phyloP scores from a whole-genome alignment of 2,329 filamentous ascomycete genomes.

The Ascochyta fabae region DNA sequence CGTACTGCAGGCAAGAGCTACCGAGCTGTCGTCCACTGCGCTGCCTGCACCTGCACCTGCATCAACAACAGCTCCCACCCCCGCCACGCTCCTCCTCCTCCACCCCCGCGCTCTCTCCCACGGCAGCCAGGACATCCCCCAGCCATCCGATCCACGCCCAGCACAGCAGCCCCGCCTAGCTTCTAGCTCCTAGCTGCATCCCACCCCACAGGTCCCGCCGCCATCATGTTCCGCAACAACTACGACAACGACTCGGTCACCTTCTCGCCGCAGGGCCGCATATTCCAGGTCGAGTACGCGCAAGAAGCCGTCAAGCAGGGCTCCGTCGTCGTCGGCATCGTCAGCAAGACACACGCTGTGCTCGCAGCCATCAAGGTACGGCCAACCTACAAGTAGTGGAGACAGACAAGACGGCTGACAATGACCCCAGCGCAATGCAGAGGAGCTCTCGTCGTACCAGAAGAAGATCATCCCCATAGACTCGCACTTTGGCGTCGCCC shows the following conservation, averaged over 20 bases:
- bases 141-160: background rate
- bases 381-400: background rate
- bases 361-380: conserved; percentile 93
- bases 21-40: conserved; percentile 34
- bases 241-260: conserved; percentile 99
- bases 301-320: conserved; percentile 99
- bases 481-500: conserved; percentile 92
- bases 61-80: conserved; percentile 25
- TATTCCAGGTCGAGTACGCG: conserved; percentile 99
- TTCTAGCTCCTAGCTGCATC: background rate
- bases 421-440: conserved; percentile 82
- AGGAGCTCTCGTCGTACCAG: conserved; percentile 99
- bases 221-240: conserved; percentile 97
- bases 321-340: conserved; percentile 94
- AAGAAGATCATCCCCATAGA: conserved; percentile 99
- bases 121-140: background rate
- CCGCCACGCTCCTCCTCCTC: conserved; percentile 7
- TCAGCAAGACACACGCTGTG: conserved; percentile 97
- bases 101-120: background rate
- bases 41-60: conserved; percentile 20
- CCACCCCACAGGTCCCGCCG: conserved; percentile 24
- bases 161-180: background rate
- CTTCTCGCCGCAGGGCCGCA: conserved; percentile 98
- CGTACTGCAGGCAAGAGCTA: conserved; percentile 23
- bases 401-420: conserved; percentile 17